A percentile compares a stretch with the other conserved stretches of the same genome.
phyloP scores from a whole-genome alignment of 768 basidiomycete genomes.

The Tephrocybe sp. region DNA sequence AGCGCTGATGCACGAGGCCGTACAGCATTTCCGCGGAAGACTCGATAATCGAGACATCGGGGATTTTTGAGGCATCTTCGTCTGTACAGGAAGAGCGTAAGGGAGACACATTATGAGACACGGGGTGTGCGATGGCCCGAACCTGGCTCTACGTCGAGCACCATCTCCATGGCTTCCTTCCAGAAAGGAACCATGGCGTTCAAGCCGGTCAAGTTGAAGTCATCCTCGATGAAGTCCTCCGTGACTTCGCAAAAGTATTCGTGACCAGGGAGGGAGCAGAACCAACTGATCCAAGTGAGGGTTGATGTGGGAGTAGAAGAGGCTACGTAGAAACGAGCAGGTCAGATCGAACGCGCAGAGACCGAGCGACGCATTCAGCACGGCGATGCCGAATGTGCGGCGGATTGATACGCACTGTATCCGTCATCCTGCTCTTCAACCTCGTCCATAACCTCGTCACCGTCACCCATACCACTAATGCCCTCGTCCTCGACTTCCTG shows the following conservation, averaged over 20 bases:
- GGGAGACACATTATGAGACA: not conserved
- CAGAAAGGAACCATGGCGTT: slow-evolving; percentile 97
- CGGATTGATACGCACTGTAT: slow-evolving; percentile 65
- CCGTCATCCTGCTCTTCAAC: slow-evolving; percentile 75
- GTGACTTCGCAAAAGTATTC: slow-evolving; percentile 99
- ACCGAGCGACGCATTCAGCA: not conserved
- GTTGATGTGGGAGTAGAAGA: slow-evolving; percentile 91
- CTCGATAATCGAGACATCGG: slow-evolving; percentile 98
- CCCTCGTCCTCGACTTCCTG: slow-evolving; percentile 67
- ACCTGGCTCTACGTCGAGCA: slow-evolving; percentile 99
- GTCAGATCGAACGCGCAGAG: slow-evolving; percentile 20
- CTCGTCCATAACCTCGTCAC: slow-evolving; percentile 82
- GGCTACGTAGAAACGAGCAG: slow-evolving; percentile 42
- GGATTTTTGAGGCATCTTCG: slow-evolving; percentile 94
- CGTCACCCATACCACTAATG: slow-evolving; percentile 57
- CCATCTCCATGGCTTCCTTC: slow-evolving; percentile 99
- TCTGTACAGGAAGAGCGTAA: slow-evolving; percentile 37
- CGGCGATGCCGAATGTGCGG: slow-evolving; percentile 13
- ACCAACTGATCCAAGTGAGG: slow-evolving; percentile 95
- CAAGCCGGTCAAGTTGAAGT: slow-evolving; percentile 97
- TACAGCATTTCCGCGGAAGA: slow-evolving; percentile 97
- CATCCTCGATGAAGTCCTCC: slow-evolving; percentile 99
- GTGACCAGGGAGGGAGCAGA: slow-evolving; percentile 91
- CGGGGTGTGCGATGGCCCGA: slow-evolving; percentile 25
- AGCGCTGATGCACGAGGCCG: slow-evolving; percentile 96